phyloP scores from a whole-genome alignment of 768 basidiomycete genomes.

The Polyporus arcularius region DNA sequence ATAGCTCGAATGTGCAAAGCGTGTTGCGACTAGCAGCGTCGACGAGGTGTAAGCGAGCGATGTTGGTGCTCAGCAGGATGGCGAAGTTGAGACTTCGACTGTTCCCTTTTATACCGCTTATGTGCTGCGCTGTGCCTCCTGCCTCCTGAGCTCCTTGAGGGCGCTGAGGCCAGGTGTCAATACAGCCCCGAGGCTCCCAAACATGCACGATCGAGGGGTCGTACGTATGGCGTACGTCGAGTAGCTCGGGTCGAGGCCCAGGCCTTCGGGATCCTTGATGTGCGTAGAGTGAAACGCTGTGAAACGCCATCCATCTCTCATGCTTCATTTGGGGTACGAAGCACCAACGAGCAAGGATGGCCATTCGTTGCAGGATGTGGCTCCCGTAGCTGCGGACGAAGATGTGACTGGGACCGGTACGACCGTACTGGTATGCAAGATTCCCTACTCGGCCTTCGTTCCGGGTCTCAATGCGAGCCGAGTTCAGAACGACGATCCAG shows the following conservation, averaged over 20 bases:
- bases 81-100: neutral
- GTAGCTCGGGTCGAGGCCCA: neutral
- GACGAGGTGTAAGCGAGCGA: neutral
- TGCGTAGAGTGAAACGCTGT: neutral
- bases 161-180: neutral
- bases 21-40: neutral
- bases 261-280: neutral
- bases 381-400: neutral
- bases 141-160: neutral
- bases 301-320: neutral
- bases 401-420: neutral
- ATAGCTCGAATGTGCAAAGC: neutral
- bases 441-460: neutral
- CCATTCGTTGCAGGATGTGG: neutral
- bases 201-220: constrained; percentile 5
- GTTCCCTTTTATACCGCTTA: neutral
- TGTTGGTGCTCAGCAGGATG: neutral
- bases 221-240: neutral
- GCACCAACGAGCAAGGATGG: neutral
- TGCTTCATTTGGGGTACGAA: constrained; percentile 3
- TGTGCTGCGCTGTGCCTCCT: constrained; percentile 1
- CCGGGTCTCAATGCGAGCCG: constrained; percentile 1
- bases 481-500: neutral
- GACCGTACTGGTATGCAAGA: neutral
- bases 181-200: neutral